phyloP scores from a whole-genome alignment of 2,329 filamentous ascomycete species.

The Penicillium expansum region DNA sequence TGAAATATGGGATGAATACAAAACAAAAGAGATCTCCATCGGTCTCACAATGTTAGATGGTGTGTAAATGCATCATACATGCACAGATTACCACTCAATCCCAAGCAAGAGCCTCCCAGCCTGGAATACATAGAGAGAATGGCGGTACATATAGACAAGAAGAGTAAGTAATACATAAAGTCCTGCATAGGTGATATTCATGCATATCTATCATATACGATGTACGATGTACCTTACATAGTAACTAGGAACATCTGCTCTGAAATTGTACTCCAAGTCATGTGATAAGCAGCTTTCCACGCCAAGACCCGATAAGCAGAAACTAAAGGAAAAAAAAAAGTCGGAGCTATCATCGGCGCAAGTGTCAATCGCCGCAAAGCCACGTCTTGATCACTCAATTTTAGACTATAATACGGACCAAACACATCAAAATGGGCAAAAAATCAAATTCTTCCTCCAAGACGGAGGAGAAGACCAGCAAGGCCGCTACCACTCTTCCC shows the following conservation, averaged over 20 bases:
- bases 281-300: conserved; percentile 19
- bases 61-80: neutral
- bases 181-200: neutral
- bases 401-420: neutral
- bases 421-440: conserved; percentile 33
- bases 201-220: neutral
- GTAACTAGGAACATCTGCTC: neutral
- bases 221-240: neutral
- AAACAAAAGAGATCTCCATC: too few species aligned
- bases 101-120: neutral
- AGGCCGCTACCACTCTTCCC: conserved; percentile 23
- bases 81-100: neutral
- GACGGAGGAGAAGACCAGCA: conserved; percentile 16
- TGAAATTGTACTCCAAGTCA: conserved; percentile 8
- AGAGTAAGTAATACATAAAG: neutral
- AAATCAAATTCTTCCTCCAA: conserved; percentile 31
- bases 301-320: conserved; percentile 28
- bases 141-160: neutral
- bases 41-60: neutral
- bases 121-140: neutral
- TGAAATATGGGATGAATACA: neutral
- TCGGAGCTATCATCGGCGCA: conserved; percentile 18
- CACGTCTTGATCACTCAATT: neutral
- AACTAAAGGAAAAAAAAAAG: conserved; percentile 25
- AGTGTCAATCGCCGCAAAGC: conserved; percentile 5